Base-by-base conservation (phyloP, 2,329 filamentous ascomycete species). In the Fusarium sacchari region DNA sequence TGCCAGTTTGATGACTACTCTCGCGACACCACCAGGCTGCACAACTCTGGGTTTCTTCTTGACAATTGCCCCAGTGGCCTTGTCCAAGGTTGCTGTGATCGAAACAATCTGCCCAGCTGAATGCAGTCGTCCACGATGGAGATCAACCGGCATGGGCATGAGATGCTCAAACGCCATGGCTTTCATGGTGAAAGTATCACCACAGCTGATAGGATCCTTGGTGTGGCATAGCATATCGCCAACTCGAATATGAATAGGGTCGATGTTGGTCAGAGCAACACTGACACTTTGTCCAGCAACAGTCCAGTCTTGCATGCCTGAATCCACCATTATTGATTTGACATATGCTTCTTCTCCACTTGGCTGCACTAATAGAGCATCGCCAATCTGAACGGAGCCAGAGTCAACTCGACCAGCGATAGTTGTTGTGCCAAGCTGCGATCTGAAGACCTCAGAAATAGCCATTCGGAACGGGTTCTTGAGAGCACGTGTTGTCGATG, bases 261-360 rank as follows among this genome's bases (percentile, higher is more conserved):
- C 96, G 79, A 98, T 94, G 74, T 96, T 93, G 14, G 90, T 88
- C 55, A 99, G 87, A 74, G 97, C 93, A n/a, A 99, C 84, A 1
- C 91, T 92, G 22, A 94, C 90, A 67, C 96, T 97, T 79, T 98
- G 94, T 3, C 96, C 96, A 2, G 96, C 95, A 20, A 98, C 95
- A 1, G 94, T 94, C 94, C 95, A 99, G 67, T 97, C 95, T 18
- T 88, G 89, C 2, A 89, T 84, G 57, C 93, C 89, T 28, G 90
- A 88, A 79, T 96, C 92, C 15, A 95, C 88, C 80, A 96, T 92
- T 53, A 99, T 86, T 7, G 90, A 92, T 80, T 96, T 97, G 81
- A 98, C 88, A 57, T 90, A 91, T 3, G 94, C 95, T 42, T 89
- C 92, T 80, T 98, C 93, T 30, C 91, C 91, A 60, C 93, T 93